Conservation (phyloP, 306 rosid species). For the Leucaena leucocephala region DNA sequence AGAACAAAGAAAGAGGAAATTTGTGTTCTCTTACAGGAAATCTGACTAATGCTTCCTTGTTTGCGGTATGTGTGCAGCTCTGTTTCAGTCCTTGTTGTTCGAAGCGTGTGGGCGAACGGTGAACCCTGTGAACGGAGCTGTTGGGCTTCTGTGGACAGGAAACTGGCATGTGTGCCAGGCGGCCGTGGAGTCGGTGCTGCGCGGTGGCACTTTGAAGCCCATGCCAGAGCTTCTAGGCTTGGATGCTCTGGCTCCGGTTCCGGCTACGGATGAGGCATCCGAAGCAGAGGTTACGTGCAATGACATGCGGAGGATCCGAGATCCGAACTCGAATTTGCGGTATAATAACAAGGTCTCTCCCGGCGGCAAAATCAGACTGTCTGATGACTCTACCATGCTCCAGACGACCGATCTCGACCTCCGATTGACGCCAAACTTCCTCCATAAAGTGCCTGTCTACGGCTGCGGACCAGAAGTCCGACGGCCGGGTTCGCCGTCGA, state of each 20-base stretch:
- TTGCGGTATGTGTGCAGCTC: conserved; percentile 41
- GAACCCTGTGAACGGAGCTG: conserved; percentile 89
- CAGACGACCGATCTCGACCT: conserved; percentile 69
- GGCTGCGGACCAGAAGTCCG: conserved; percentile 42
- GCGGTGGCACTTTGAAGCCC: conserved; percentile 69
- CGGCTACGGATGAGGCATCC: conserved; percentile 57
- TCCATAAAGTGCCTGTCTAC: conserved; percentile 34
- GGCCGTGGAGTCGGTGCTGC: conserved; percentile 83
- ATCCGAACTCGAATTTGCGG: conserved; percentile 54
- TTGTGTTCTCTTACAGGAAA: neutral
- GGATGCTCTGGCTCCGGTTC: conserved; percentile 34
- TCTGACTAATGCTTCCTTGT: neutral
- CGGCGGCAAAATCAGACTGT: conserved; percentile 49
- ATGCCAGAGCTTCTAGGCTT: conserved; percentile 54
- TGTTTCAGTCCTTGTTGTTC: conserved; percentile 78
- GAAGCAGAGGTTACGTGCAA: conserved; percentile 61
- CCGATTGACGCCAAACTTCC: conserved; percentile 69
- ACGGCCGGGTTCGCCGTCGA: conserved; percentile 72
- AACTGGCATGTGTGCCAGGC: conserved; percentile 93
- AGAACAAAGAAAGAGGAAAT: neutral
- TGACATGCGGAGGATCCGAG: conserved; percentile 55
- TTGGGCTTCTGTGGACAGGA: conserved; percentile 88
- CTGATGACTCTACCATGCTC: conserved; percentile 44
- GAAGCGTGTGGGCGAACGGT: conserved; percentile 92
- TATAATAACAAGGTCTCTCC: conserved; percentile 35